phyloP scores from a whole-genome alignment of 2,329 filamentous ascomycete species.

The Verticillium dahliae region DNA sequence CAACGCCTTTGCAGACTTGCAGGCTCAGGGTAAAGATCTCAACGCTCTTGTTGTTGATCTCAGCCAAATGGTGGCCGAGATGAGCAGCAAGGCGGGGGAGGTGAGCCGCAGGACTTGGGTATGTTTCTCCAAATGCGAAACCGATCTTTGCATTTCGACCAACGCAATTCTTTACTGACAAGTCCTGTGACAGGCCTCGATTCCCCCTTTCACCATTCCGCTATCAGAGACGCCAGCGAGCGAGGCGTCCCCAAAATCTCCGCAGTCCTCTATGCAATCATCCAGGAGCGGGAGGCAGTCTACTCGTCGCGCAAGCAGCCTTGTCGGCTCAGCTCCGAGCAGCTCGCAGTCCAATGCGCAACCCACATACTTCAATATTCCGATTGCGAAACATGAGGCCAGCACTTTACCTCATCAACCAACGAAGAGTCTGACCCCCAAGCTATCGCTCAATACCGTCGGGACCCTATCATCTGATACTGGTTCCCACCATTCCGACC shows the following conservation, averaged over 20 bases:
- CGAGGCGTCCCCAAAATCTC: conserved; percentile 12
- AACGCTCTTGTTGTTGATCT: conserved; percentile 66
- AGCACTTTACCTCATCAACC: conserved; percentile 2
- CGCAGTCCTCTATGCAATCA: conserved; percentile 16
- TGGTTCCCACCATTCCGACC: not conserved
- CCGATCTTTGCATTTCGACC: not conserved
- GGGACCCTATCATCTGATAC: not conserved
- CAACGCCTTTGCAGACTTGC: conserved; percentile 69
- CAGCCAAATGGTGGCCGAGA: conserved; percentile 72
- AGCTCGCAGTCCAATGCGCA: conserved; percentile 8
- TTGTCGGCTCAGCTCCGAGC: conserved; percentile 8
- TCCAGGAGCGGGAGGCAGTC: conserved; percentile 8
- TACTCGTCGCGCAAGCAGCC: conserved; percentile 8
- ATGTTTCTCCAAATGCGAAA: conserved; percentile 24
- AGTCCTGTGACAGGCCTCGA: conserved; percentile 8
- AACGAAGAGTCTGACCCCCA: not conserved
- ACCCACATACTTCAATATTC: conserved; percentile 17
- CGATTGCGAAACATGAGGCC: conserved; percentile 6
- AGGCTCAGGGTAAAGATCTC: conserved; percentile 64
- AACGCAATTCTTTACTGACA: not conserved
- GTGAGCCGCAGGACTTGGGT: conserved; percentile 74
- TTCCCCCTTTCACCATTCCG: conserved; percentile 12
- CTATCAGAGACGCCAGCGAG: conserved; percentile 12
- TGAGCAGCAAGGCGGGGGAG: conserved; percentile 77
- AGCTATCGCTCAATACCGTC: not conserved